Evolutionary conservation across 2,329 filamentous ascomycete genomes (phyloP).

Genomic region (Remersonia thermophila): DNA sequence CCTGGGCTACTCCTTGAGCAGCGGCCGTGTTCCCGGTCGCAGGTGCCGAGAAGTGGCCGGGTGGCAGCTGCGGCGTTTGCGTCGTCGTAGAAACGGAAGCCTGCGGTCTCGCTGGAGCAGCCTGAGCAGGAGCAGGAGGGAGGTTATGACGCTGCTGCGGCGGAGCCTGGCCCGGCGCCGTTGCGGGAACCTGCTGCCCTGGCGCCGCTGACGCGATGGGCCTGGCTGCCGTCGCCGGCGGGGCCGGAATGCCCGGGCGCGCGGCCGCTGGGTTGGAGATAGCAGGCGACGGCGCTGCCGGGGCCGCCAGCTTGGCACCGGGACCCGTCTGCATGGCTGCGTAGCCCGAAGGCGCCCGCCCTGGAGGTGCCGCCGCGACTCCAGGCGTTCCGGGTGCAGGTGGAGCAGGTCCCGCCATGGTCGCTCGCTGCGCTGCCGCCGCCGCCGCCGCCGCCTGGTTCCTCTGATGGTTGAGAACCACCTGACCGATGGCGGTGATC

Average conservation of each 20-base stretch:
- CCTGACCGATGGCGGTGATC: conserved; percentile 17
- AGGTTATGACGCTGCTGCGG: not conserved
- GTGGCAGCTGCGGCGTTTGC: not conserved
- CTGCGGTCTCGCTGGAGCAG: not conserved
- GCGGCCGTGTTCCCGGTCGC: not conserved
- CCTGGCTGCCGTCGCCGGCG: not conserved
- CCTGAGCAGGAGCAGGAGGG: not conserved
- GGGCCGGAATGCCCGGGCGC: not conserved
- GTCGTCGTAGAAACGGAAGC: not conserved
- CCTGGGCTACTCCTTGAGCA: not conserved
- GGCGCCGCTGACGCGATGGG: not conserved
- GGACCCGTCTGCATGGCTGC: not conserved
- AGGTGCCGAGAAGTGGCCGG: not conserved
- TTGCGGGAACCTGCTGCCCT: conserved; percentile 1
- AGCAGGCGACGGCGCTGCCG: not conserved
- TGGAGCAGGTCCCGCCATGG: not conserved
- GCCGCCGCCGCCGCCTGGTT: conserved; percentile 4
- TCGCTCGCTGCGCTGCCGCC: not conserved
- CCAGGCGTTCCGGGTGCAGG: not conserved
- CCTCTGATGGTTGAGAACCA: conserved; percentile 17
- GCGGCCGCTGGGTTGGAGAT: not conserved
- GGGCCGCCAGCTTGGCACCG: not conserved
- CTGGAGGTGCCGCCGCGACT: not conserved
- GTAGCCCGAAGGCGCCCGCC: not conserved
- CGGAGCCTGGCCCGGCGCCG: not conserved